Conservation (phyloP, 495 filamentous ascomycete genomes). For the Letharia lupina region DNA sequence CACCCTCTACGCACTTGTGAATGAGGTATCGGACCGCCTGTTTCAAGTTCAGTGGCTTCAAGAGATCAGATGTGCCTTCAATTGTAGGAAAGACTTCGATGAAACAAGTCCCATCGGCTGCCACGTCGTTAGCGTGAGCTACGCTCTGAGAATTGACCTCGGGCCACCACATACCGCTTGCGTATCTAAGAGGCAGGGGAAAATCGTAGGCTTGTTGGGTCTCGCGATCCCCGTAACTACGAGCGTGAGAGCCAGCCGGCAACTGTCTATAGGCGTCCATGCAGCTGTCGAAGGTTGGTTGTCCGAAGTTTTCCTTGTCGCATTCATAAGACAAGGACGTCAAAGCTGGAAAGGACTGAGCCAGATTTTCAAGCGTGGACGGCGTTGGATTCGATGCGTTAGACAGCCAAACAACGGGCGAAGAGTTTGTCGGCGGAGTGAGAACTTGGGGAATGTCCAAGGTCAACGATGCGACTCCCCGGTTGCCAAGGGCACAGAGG, state of each 20-base stretch:
- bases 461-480: too few relatives aligned
- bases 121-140: not conserved
- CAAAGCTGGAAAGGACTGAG: not conserved
- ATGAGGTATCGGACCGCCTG: not conserved
- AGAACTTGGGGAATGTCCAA: too few relatives aligned
- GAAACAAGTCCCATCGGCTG: not conserved
- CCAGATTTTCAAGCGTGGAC: not conserved
- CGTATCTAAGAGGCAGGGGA: not conserved
- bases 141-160: too few relatives aligned
- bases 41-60: not conserved
- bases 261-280: too few relatives aligned
- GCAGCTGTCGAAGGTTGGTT: not conserved
- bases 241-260: too few relatives aligned
- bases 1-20: not conserved
- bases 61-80: not conserved
- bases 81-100: not conserved
- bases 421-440: not conserved
- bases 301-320: not conserved
- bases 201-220: too few relatives aligned
- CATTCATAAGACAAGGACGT: not conserved
- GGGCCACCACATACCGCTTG: not conserved
- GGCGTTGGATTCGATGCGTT: not conserved
- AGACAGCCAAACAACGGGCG: not conserved
- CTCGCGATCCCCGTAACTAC: too few relatives aligned
- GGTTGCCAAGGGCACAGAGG: not conserved